Evolutionary conservation across 108 stramenopile genomes (phyloP).

Genomic region (Craspedostauros australis): DNA sequence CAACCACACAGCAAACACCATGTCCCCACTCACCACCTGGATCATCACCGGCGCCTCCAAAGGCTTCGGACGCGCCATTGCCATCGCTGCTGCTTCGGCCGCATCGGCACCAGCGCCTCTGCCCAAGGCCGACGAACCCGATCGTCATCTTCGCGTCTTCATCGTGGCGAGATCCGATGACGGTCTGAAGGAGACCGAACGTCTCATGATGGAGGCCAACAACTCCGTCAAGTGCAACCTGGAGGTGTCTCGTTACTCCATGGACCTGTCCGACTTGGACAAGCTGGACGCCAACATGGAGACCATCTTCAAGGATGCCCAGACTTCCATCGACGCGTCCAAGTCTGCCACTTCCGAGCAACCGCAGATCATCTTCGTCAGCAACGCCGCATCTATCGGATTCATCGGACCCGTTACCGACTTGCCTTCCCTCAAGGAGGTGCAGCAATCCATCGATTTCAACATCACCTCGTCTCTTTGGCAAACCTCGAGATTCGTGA

Average conservation of each 20-base stretch:
- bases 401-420: slow-evolving; percentile 41
- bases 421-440: slow-evolving; percentile 30
- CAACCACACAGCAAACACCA: too few relatives aligned
- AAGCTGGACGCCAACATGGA: slow-evolving; percentile 34
- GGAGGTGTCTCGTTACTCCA: slow-evolving; percentile 26
- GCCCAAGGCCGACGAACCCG: not conserved
- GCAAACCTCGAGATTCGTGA: slow-evolving; percentile 40
- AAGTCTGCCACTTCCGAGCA: slow-evolving; percentile 24
- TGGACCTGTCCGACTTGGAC: slow-evolving; percentile 63
- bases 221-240: slow-evolving; percentile 3
- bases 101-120: not conserved
- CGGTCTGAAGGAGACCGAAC: slow-evolving; percentile 39
- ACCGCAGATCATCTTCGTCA: slow-evolving; percentile 40
- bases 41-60: slow-evolving; percentile 69
- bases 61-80: slow-evolving; percentile 65
- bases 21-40: too few relatives aligned
- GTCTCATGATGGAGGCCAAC: slow-evolving; percentile 12
- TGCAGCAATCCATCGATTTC: slow-evolving; percentile 51
- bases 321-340: not conserved
- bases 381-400: slow-evolving; percentile 70
- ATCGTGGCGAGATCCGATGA: slow-evolving; percentile 52
- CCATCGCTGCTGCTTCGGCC: slow-evolving; percentile 31
- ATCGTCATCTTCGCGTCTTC: slow-evolving; percentile 17
- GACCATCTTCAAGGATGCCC: slow-evolving; percentile 18
- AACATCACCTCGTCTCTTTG: slow-evolving; percentile 64